phyloP scores from a whole-genome alignment of 495 filamentous ascomycete genomes.

The Arthonia radiata region DNA sequence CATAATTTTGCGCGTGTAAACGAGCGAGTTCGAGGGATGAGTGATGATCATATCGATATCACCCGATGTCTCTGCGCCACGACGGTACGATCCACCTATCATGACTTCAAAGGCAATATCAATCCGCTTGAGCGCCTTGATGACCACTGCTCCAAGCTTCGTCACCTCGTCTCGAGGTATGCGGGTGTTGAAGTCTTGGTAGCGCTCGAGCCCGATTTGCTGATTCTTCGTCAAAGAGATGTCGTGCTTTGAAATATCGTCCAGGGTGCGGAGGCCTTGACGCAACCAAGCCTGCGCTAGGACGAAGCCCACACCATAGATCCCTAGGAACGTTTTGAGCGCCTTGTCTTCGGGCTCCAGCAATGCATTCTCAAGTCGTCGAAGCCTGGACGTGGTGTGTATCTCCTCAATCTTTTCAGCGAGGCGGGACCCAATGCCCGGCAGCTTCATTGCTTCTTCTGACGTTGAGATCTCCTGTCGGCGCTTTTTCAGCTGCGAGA shows the following conservation, averaged over 20 bases:
- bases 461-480: constrained; percentile 35
- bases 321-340: constrained; percentile 42
- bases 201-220: constrained; percentile 52
- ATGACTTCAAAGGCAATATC: constrained; percentile 43
- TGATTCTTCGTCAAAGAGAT: constrained; percentile 60
- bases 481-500: constrained; percentile 45
- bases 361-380: constrained; percentile 43
- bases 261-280: constrained; percentile 47
- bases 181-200: constrained; percentile 57
- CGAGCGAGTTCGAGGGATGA: constrained; percentile 29
- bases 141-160: constrained; percentile 42
- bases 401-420: constrained; percentile 89
- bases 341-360: constrained; percentile 35
- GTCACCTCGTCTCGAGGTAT: constrained; percentile 64
- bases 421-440: constrained; percentile 48
- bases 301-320: constrained; percentile 55
- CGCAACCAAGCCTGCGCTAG: constrained; percentile 58
- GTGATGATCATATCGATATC: constrained; percentile 83
- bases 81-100: constrained; percentile 66
- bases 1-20: constrained; percentile 36
- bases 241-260: constrained; percentile 48
- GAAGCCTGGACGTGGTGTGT: constrained; percentile 45
- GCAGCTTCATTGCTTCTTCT: constrained; percentile 40
- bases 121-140: constrained; percentile 28
- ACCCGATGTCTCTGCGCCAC: constrained; percentile 44